Base-by-base conservation (phyloP, 1,284 basidiomycete species). In the Ganoderma multipileum region DNA sequence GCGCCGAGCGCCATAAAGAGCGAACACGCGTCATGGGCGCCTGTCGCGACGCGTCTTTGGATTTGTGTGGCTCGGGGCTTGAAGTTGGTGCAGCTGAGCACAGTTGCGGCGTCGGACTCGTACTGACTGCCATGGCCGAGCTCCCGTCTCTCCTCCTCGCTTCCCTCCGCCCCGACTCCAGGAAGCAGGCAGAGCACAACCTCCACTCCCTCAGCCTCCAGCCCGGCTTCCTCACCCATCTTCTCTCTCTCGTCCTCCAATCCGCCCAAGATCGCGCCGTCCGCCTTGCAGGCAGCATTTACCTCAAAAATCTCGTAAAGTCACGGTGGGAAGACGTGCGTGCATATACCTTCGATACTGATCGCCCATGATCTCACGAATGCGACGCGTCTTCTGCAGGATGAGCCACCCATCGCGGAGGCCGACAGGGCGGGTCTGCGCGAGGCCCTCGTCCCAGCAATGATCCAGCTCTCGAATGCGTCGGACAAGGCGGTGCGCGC, bases 261-360 rank as follows among this genome's bases (percentile, higher is more conserved):
- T 78, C 84, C 44, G 81, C 88, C 1, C 87, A 91, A 76, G 88
- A 92, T 78, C 88, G 89, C 69, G 83, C 92, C 1, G 87, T 94
- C 44, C 84, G 95, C 74, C 89, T 96, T 67, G 89, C 95, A 2
- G 96, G 89, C 1, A 91, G 92, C 68, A 90, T 97, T 58, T 96
- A 93, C 81, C 89, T 97, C 72, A 98, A 97, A 83, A 97, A 97
- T 78, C 86, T 91, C 28, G 87, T 95, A 64, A 95, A 93, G 79
- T 83, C 89, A 52, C 87, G 91, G 81, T 98, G 96, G 96, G 91
- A 90, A 61, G 93, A 95, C 83, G 95, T 95, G 65, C 66, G 88
- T 84, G 2, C 28, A 33, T 52, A 9, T 36, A 60, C 14, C 28
- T 23, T 39, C 14, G 6, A 30, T 14, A 36, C 66, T 57, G 69